A percentile compares a stretch with the other conserved stretches of the same genome.
These are phyloP conservation scores for Bjerkandera adusta DNA, from an alignment of 1,284 basidiomycete genomes.

Conservation along the genomic window DNA sequence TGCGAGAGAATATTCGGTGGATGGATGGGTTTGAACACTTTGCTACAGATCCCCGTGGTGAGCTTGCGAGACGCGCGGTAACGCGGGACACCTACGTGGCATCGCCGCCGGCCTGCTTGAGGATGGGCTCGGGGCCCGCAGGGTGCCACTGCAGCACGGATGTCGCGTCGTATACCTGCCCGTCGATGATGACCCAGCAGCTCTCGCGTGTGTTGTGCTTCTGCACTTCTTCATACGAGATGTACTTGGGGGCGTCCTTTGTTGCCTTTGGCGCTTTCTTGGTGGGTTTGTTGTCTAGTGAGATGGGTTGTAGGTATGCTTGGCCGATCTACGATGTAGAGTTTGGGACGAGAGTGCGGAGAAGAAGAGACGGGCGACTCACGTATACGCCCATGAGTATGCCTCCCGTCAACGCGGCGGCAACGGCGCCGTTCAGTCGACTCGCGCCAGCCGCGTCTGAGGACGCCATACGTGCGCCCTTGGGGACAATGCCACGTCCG, in stretches of 20 bases:
- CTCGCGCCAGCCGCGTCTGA: not conserved
- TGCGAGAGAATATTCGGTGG: conserved; percentile 30
- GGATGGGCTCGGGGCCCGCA: conserved; percentile 46
- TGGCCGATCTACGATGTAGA: conserved; percentile 2
- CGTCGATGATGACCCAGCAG: conserved; percentile 53
- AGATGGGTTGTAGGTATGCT: not conserved
- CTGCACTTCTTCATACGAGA: conserved; percentile 47
- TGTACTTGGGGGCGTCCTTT: conserved; percentile 15
- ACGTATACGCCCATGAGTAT: conserved; percentile 3
- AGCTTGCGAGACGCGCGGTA: not conserved
- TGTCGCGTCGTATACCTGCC: conserved; percentile 42
- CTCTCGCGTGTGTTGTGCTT: conserved; percentile 46
- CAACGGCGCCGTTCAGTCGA: too few relatives aligned
- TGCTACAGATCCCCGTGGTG: conserved; percentile 18
- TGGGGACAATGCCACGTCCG: not conserved
- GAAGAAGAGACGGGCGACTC: not conserved
- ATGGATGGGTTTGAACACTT: conserved; percentile 37
- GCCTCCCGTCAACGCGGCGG: not conserved
- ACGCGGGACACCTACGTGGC: conserved; percentile 40
- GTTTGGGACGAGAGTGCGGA: not conserved
- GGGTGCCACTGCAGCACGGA: conserved; percentile 51
- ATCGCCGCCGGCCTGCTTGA: conserved; percentile 51
- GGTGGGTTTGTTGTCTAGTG: conserved; percentile 1
- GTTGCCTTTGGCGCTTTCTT: not conserved
- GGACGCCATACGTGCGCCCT: not conserved